These are phyloP conservation scores for Babesia sp. DNA, from an alignment of 169 alveolate species.

Conservation along the genomic window DNA sequence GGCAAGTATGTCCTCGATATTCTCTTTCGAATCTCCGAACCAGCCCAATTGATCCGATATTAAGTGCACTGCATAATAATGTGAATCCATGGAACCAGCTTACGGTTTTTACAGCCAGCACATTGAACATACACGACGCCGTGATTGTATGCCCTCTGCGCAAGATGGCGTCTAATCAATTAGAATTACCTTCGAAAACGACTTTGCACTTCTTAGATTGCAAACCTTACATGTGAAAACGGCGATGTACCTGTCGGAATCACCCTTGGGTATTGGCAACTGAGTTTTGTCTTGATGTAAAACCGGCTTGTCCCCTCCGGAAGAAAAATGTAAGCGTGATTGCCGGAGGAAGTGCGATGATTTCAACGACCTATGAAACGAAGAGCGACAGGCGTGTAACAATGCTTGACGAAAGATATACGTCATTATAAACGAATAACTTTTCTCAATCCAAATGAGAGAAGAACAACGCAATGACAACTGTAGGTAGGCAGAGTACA, in stretches of 20 bases:
- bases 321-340: neutral
- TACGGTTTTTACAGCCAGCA: conserved; percentile 70
- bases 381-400: neutral
- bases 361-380: neutral
- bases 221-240: conserved; percentile 75
- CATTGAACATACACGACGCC: conserved; percentile 75
- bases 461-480: neutral
- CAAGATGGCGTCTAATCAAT: neutral
- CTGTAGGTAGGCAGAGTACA: no score
- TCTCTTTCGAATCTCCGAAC: conserved; percentile 74
- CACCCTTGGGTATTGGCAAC: conserved; percentile 15
- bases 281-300: neutral
- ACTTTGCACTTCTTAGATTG: conserved; percentile 63
- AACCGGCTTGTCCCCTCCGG: neutral
- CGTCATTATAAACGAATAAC: neutral
- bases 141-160: conserved; percentile 66
- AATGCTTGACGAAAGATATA: neutral
- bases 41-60: conserved; percentile 78
- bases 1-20: conserved; percentile 68
- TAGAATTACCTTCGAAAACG: conserved; percentile 67
- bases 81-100: neutral
- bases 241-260: conserved; percentile 34
- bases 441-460: neutral
- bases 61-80: conserved; percentile 55
- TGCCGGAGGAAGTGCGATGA: neutral